phyloP scores from a whole-genome alignment of 805 yeast genomes.

The Saccharomycopsis sp. region DNA sequence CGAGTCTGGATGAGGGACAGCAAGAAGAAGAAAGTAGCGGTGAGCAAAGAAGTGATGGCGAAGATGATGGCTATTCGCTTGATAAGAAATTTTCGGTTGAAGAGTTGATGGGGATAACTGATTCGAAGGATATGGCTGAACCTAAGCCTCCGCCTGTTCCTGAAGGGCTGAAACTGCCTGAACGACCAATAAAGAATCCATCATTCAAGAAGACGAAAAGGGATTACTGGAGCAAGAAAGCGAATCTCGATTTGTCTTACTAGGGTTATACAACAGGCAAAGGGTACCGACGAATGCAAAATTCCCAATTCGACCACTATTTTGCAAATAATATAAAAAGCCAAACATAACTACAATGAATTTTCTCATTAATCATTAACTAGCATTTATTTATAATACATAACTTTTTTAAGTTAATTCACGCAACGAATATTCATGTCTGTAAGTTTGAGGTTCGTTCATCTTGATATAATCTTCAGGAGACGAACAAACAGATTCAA shows the following conservation, averaged over 20 bases:
- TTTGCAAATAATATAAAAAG: too few species aligned
- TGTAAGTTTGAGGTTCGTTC: background rate
- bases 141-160: too few species aligned
- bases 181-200: constrained; percentile 12
- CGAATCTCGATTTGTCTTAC: constrained; percentile 1
- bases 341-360: background rate
- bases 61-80: too few species aligned
- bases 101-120: too few species aligned
- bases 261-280: too few species aligned
- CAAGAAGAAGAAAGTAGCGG: constrained; percentile 9
- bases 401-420: background rate
- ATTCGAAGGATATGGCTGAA: too few species aligned
- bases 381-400: background rate
- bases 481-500: background rate
- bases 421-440: too few species aligned
- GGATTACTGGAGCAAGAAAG: background rate
- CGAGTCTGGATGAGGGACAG: constrained; percentile 3
- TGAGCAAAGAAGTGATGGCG: constrained; percentile 13
- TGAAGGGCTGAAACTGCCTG: constrained; percentile 2
- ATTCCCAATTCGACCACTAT: too few species aligned
- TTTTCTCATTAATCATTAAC: background rate
- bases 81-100: too few species aligned
- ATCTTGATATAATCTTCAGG: background rate
- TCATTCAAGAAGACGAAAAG: background rate
- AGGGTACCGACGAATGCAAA: too few species aligned